These are phyloP conservation scores for Actinidia arguta DNA, from an alignment of 179 eudicot species.

Conservation along the genomic window DNA sequence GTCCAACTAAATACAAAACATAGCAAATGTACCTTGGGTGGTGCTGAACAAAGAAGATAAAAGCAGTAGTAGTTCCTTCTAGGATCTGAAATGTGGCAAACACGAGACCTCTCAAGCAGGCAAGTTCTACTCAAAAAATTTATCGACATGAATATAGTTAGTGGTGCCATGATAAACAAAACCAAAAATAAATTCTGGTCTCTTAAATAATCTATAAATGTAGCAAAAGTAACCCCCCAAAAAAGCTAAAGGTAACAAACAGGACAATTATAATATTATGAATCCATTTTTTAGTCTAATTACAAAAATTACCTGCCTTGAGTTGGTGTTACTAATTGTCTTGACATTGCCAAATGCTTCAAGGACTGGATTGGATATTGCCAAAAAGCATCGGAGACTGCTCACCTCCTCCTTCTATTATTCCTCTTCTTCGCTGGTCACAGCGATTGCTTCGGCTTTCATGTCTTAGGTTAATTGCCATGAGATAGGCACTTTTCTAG, in stretches of 20 bases:
- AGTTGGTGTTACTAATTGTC: constrained; percentile 92
- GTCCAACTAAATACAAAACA: not conserved
- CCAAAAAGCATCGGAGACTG: no score
- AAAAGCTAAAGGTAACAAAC: not conserved
- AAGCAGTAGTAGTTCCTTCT: constrained; percentile 98
- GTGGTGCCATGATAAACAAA: constrained; percentile 22
- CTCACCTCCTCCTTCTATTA: no score
- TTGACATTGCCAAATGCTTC: constrained; percentile 99
- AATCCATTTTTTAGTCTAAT: not conserved
- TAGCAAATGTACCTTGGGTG: constrained; percentile 71
- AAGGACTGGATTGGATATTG: constrained; percentile 81
- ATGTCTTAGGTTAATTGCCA: no score
- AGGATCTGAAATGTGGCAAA: constrained; percentile 96
- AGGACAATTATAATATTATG: not conserved
- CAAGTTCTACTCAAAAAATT: constrained; percentile 94
- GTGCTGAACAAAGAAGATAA: constrained; percentile 89
- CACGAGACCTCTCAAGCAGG: constrained; percentile 98
- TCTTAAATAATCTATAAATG: constrained; percentile 13
- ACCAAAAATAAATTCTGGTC: constrained; percentile 20
- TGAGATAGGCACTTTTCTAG: no score
- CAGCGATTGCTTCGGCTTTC: no score
- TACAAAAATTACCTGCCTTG: constrained; percentile 59
- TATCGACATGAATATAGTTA: constrained; percentile 94
- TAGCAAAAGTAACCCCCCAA: not conserved
- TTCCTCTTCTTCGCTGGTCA: no score